phyloP scores from a whole-genome alignment of 495 filamentous ascomycete species.

The Penicillium diatomitis region DNA sequence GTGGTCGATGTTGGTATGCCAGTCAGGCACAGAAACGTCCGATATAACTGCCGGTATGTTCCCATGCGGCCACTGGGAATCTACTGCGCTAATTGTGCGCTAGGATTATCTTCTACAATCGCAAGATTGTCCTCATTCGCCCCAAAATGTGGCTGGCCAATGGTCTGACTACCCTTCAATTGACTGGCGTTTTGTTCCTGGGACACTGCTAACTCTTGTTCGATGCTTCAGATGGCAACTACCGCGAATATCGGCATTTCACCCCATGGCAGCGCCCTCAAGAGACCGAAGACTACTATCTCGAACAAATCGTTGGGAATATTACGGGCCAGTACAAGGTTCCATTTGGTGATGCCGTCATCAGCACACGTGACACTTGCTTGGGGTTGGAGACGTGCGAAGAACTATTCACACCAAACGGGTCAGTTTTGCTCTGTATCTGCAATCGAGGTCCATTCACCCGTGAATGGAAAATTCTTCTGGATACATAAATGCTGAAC shows the following conservation, averaged over 20 bases:
- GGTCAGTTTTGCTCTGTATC: constrained; percentile 11
- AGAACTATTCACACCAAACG: constrained; percentile 65
- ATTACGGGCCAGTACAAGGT: constrained; percentile 54
- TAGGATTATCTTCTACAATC: constrained; percentile 53
- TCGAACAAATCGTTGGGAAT: constrained; percentile 55
- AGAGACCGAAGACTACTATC: constrained; percentile 61
- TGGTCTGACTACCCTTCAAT: constrained; percentile 27
- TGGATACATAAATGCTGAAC: background rate
- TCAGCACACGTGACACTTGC: constrained; percentile 62
- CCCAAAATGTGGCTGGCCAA: constrained; percentile 81
- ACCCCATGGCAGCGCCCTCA: constrained; percentile 52
- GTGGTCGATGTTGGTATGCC: constrained; percentile 71
- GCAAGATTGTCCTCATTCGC: constrained; percentile 63
- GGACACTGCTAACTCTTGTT: background rate
- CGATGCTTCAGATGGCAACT: constrained; percentile 26
- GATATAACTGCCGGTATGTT: constrained; percentile 59
- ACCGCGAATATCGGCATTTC: constrained; percentile 47
- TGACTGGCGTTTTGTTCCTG: no score
- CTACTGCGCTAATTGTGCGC: background rate
- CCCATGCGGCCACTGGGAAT: background rate
- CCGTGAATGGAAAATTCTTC: no score
- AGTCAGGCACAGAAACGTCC: constrained; percentile 51
- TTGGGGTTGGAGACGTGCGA: constrained; percentile 71
- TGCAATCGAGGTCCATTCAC: no score
- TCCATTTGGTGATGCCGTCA: constrained; percentile 67